Base-by-base conservation (phyloP, 2,329 filamentous ascomycete genomes). In the Intubia oerlemansii region DNA sequence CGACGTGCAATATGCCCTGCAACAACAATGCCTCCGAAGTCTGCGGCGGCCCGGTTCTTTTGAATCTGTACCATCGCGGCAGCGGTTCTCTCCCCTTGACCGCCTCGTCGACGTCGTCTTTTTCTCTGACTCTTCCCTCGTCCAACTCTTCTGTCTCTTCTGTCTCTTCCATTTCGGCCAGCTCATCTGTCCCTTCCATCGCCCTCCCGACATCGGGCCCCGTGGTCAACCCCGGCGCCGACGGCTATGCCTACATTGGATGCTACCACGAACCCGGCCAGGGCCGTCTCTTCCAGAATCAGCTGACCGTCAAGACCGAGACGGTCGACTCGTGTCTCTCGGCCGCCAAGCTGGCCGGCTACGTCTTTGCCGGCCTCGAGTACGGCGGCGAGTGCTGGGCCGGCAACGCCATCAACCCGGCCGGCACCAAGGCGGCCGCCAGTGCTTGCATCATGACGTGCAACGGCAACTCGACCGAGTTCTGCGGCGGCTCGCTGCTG, bases 311-410 rank as follows among this genome's bases (percentile, higher is more conserved):
- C 8, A 11, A 31, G 5, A 25, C 13, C 15, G 22, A 38, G 31
- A 46, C 40, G 7, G 41, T 46, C 2, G 37, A 18, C 21, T 15
- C n/a, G 21, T 33, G 32, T n/a, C 17, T 33, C 6, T 20, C 28
- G 8, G 17, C 16, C 6, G 32, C 32, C 5, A n/a, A 12, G 3
- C 11, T 10, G 4, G 17, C 14, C 11, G 18, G 23, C 14, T 33
- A 27, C 32, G 44, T 47, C 25, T 61, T 56, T 37, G 63, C 53
- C 46, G 60, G 53, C 3, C 55, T 58, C 5, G 59, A 65, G 38
- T 64, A 57, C 34, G 56, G 57, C 8, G 48, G 55, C 17, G 59
- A 64, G 28, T 39, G 38, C 18, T 39, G 38, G 38, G 29, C 25
- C 17, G 33, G 26, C 14, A 39, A 42, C 18, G 22, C 30, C 2